A percentile compares a stretch with the other conserved stretches of the same genome.
Conservation (phyloP, 2,329 filamentous ascomycete genomes). For the Aspergillus fructus region DNA sequence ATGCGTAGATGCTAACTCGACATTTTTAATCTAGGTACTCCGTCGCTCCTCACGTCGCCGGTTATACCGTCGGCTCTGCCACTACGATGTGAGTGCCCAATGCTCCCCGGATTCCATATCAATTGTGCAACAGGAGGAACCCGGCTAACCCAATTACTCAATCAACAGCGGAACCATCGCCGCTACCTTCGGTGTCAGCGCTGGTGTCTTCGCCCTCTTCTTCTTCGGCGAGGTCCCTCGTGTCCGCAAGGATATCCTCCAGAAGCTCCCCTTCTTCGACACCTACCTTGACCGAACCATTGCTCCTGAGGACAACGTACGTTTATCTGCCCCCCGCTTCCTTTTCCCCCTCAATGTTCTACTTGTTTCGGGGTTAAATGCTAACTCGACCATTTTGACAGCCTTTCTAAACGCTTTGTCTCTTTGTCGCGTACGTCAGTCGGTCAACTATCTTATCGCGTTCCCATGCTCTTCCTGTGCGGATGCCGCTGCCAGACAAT, state of each 20-base stretch:
- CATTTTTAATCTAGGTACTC: slow-evolving; percentile 46
- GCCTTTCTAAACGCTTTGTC: slow-evolving; percentile 35
- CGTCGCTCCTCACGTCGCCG: slow-evolving; percentile 49
- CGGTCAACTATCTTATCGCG: slow-evolving; percentile 12
- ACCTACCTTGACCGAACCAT: slow-evolving; percentile 58
- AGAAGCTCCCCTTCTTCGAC: slow-evolving; percentile 59
- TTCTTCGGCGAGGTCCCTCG: slow-evolving; percentile 65
- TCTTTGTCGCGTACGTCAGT: slow-evolving; percentile 3
- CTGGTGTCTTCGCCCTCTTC: slow-evolving; percentile 61
- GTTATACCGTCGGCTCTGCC: slow-evolving; percentile 45
- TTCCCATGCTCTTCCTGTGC: slow-evolving; percentile 13
- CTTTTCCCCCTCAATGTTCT: not conserved
- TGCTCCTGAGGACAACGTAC: slow-evolving; percentile 62
- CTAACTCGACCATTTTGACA: slow-evolving; percentile 11
- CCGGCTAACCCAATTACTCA: not conserved
- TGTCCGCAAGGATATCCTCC: slow-evolving; percentile 62
- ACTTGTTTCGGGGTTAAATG: not conserved
- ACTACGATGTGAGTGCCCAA: slow-evolving; percentile 47
- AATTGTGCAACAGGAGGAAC: not conserved
- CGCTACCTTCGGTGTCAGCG: slow-evolving; percentile 56
- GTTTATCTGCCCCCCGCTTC: slow-evolving; percentile 25
- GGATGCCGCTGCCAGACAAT: slow-evolving; percentile 12
- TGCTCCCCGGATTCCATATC: not conserved
- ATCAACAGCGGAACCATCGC: slow-evolving; percentile 45
- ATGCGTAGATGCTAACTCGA: slow-evolving; percentile 19